Evolutionary conservation across 495 filamentous ascomycete species (phyloP), one percentile per base, ranked within the genome.

Genomic region (Penicillium turbatum): DNA sequence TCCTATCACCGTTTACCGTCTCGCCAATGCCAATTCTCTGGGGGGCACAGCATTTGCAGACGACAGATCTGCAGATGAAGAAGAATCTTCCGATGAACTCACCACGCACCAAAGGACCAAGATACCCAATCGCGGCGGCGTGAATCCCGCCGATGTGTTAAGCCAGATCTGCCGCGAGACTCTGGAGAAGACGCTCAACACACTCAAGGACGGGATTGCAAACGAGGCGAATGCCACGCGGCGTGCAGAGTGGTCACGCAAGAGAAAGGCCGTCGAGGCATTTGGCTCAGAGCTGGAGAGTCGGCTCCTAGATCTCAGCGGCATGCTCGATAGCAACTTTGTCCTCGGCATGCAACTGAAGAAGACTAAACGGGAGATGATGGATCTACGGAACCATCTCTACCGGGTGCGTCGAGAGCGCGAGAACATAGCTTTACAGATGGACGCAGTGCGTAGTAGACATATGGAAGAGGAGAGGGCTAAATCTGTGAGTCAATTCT

Each of bases 151-250:
- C 15, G 86, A 90, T 44, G 86, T 89, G 0, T 64, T 89, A 9
- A 74, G 79, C 42, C 84, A 88, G 64, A 77, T 89, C 37, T 88
- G 85, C 66, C 78, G 83, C 37, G 86, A 89, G 61, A 80, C 85
- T 1, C 69, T 87, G 26, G 81, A 81, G 32, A 78, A 78, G 48
- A 79, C 70, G 6, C 64, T 75, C 4, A 65, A 67, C 2, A 69
- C 74, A 9, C 65, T 74, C 11, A 67, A 69, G 19, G 68, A 65
- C 35, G 69, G 65, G 10, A 73, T 75, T 31, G 64, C 58, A 7
- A 72, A 69, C 38, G 73, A 73, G 15, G 49, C 60, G 11, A 76
- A 73, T 55, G 48, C 64, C 9, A 54, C 68, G 10, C 60, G 64
- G 40, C 69, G 72, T 26, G 73, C 79, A 4, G 82, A 85, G 61